Conservation (phyloP, 495 filamentous ascomycete species). For the Barbatosphaeria neglecta region DNA sequence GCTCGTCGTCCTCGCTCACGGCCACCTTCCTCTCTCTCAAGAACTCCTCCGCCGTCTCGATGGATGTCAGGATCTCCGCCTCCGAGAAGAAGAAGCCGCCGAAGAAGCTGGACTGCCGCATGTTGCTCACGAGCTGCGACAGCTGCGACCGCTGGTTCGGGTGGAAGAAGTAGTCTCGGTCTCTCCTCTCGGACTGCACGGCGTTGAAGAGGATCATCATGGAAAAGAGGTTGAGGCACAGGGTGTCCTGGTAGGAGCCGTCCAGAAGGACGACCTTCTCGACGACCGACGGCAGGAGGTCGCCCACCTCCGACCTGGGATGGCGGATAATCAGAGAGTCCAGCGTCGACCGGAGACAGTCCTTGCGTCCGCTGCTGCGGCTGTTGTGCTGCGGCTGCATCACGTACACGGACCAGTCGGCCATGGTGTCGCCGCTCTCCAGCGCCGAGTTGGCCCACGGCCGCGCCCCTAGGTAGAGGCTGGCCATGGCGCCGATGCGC, state of each 20-base stretch:
- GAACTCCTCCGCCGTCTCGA: constrained; percentile 55
- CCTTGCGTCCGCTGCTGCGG: constrained; percentile 39
- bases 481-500: constrained; percentile 57
- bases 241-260: constrained; percentile 70
- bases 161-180: constrained; percentile 83
- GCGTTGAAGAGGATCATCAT: constrained; percentile 73
- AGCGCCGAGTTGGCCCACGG: constrained; percentile 51
- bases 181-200: constrained; percentile 75
- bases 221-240: constrained; percentile 76
- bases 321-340: constrained; percentile 76
- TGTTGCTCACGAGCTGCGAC: constrained; percentile 56
- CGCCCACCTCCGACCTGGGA: constrained; percentile 52
- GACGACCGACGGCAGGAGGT: constrained; percentile 53
- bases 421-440: constrained; percentile 23
- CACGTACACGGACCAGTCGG: constrained; percentile 65
- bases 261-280: constrained; percentile 65
- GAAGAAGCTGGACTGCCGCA: constrained; percentile 82
- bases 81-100: constrained; percentile 63
- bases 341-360: constrained; percentile 57
- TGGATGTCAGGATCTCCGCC: constrained; percentile 46
- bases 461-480: constrained; percentile 58
- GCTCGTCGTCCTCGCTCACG: constrained; percentile 47
- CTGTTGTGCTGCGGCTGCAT: constrained; percentile 48
- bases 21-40: constrained; percentile 36
- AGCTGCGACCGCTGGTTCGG: constrained; percentile 54